Base-by-base conservation (phyloP, 2,329 filamentous ascomycete species). In the Xylariaceae sp. region DNA sequence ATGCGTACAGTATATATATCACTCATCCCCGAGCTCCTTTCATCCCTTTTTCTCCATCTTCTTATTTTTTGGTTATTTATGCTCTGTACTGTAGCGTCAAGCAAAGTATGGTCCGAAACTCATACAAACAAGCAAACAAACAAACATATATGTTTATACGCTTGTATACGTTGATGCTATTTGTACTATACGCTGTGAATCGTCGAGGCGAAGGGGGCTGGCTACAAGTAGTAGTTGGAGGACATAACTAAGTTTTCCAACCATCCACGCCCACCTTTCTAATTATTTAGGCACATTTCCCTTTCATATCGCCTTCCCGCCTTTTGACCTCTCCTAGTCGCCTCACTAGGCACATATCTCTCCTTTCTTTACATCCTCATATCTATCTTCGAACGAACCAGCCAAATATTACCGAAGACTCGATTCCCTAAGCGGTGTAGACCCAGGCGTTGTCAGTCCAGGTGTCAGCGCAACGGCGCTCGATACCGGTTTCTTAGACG, bases 401-500 rank as follows among this genome's bases (percentile, higher is more conserved):
- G 16, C 19, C 34, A 6, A 12, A 12, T 33, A 33, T 50, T 21
- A 39, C 34, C 26, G 24, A 17, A 12, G 8, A 31, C 37, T 62
- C 31, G 53, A 56, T 19, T 60, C 63, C 31, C 60, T 48, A 14
- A 64, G 49, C 7, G 63, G 63, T 24, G 63, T 65, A 29, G 61
- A 64, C 5, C 60, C 51, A 21, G 63, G 63, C 12, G 63, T n/a
- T n/a, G n/a, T n/a, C n/a, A n/a, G n/a, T n/a, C 60, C 51, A 21
- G 63, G 63, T 8, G 63, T 65, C 19, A 63, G 48, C 2, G 52
- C 58, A 19, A 58, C 26, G 5, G 47, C 53, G 43, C 44, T 47
- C 4, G 46, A 41, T n/a, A 57, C 56, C 34, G 58, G 34, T 31
- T 39, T 64, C 54, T 47, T 62, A 29, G 62, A 58, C 36, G 63